Evolutionary conservation across 768 basidiomycete species (phyloP), one percentile per base, ranked within the genome.

Genomic region (Obba rivulosa): DNA sequence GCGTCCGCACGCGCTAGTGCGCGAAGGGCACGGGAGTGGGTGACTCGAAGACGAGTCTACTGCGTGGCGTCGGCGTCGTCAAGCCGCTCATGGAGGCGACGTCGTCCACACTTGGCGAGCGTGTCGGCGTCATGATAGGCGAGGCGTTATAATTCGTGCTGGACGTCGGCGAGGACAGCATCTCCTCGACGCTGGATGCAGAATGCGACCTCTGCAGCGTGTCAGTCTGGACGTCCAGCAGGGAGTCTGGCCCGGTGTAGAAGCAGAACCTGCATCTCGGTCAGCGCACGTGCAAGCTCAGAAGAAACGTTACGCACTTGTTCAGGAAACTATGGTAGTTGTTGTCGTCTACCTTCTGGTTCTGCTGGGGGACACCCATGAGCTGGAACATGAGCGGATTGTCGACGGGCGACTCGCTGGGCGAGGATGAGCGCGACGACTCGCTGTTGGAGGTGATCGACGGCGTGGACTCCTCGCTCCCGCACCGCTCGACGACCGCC

Each of bases 221-320:
- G 36, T 62, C 62, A 18, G 60, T 49, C 0, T 63, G 46, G 20
- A 61, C 61, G 42, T 64, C 65, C n/a, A 64, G 51, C 44, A 64
- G 25, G 3, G 67, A 59, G 28, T 72, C 77, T 31, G 72, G 57
- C 1, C 87, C 87, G 2, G 87, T 89, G 66, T 78, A 90, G 67
- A 89, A 90, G 69, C 87, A 90, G 64, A 85, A 89, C 57, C 87
- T 90, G 36, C 16, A 45, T 5, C 8, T 31, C 34, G 36, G 42
- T 66, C 37, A 60, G 18, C 23, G 2, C 2, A 34, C 24, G 21
- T 23, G 37, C 45, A 21, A 17, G 8, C 25, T 46, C 38, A 44
- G 31, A 42, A 38, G 44, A 42, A 37, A 41, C 25, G 13, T 24
- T 14, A 73, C 80, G 40, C 56, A 86, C 86, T 72, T 80, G 64